A percentile compares a stretch with the other conserved stretches of the same genome.
Evolutionary conservation across 2,329 filamentous ascomycete genomes (phyloP).

Genomic region (Curvularia sp.): DNA sequence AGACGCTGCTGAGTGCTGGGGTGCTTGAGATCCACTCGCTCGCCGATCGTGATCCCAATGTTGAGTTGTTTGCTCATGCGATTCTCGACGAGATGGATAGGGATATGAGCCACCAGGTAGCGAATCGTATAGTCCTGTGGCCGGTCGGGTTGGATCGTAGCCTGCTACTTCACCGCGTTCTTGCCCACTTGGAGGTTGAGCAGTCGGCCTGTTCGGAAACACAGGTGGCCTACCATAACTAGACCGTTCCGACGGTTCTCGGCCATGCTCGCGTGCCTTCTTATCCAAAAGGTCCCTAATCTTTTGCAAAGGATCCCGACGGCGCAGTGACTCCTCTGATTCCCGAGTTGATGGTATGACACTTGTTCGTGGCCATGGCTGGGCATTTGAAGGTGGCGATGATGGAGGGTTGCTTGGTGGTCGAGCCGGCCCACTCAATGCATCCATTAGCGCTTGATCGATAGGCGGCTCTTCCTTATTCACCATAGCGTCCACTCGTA

Average conservation of each 20-base stretch:
- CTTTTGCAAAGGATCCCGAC: slow-evolving; percentile 36
- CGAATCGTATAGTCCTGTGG: slow-evolving; percentile 30
- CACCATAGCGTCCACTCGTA: slow-evolving; percentile 28
- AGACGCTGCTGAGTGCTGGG: slow-evolving; percentile 30
- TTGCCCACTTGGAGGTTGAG: slow-evolving; percentile 14
- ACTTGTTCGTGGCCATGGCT: slow-evolving; percentile 26
- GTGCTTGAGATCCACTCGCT: slow-evolving; percentile 37
- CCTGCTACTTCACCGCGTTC: slow-evolving; percentile 28
- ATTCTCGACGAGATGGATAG: slow-evolving; percentile 33
- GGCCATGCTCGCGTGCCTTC: slow-evolving; percentile 33
- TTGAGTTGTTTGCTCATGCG: slow-evolving; percentile 33
- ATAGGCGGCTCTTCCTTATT: slow-evolving; percentile 33
- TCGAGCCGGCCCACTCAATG: slow-evolving; percentile 22
- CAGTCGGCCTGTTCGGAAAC: neutral
- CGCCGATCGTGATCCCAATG: slow-evolving; percentile 40
- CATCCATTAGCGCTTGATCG: slow-evolving; percentile 33
- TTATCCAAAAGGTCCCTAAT: slow-evolving; percentile 37
- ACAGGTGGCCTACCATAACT: slow-evolving; percentile 17
- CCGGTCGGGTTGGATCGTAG: slow-evolving; percentile 37
- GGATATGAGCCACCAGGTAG: slow-evolving; percentile 28
- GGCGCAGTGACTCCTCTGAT: slow-evolving; percentile 35
- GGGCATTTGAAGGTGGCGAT: slow-evolving; percentile 24
- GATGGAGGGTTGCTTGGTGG: slow-evolving; percentile 30
- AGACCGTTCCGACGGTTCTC: slow-evolving; percentile 27
- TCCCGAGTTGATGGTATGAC: slow-evolving; percentile 23